These are phyloP conservation scores for Salix suchowensis DNA, from an alignment of 345 rosid genomes.

Conservation along the genomic window DNA sequence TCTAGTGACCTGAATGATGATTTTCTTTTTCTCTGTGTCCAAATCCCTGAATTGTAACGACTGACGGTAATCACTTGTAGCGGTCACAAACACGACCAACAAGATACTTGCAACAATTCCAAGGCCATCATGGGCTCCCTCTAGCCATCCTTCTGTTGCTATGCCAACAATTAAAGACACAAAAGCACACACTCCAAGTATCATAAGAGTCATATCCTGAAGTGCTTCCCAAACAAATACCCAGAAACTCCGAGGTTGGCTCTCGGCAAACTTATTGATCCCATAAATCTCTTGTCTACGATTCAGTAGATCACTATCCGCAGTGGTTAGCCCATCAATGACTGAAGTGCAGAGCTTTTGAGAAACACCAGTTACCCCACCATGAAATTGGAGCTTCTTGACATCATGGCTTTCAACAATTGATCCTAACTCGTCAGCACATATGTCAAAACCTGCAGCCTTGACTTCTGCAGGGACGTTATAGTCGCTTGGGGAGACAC, in stretches of 20 bases:
- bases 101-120: conserved; percentile 88
- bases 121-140: conserved; percentile 89
- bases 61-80: conserved; percentile 85
- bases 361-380: conserved; percentile 65
- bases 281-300: conserved; percentile 69
- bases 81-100: conserved; percentile 82
- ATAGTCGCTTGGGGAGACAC: conserved; percentile 68
- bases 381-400: conserved; percentile 72
- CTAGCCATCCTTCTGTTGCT: conserved; percentile 92
- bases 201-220: conserved; percentile 91
- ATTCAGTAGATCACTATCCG: conserved; percentile 30
- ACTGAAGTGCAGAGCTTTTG: conserved; percentile 60
- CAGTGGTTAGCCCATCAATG: conserved; percentile 42
- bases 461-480: conserved; percentile 71
- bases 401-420: conserved; percentile 75
- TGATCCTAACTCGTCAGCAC: conserved; percentile 83
- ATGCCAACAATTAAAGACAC: conserved; percentile 87
- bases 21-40: conserved; percentile 93
- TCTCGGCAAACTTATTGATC: conserved; percentile 78
- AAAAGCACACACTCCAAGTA: conserved; percentile 79
- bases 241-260: conserved; percentile 61
- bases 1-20: conserved; percentile 72
- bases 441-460: conserved; percentile 75
- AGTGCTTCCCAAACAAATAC: conserved; percentile 92
- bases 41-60: conserved; percentile 78